Evolutionary conservation across 257 asterid species (phyloP), one percentile per base, ranked within the genome.

Genomic region (Nicotiana attenuata): DNA sequence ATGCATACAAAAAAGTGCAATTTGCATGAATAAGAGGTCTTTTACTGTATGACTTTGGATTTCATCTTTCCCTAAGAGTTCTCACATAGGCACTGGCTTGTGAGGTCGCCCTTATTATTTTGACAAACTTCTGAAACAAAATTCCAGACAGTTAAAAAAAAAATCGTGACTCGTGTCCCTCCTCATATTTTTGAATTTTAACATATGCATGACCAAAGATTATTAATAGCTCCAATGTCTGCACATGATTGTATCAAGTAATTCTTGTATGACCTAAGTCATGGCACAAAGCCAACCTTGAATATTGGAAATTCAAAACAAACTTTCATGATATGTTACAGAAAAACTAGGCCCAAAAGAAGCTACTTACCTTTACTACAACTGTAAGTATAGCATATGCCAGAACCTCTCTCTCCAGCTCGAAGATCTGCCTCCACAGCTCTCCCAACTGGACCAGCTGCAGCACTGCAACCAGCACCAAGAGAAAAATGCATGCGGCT

Each of bases 391-490:
- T 96, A 96, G 88, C 99, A 96, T 92, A 96, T 90, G 90, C 99
- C 99, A 65, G 98, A 94, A 81, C 99, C 99, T 86, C 87, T 94
- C 47, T 96, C 99, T 80, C 98, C 99, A 83, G 98, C 99, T 87
- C 98, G 91, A 83, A 96, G 20, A 89, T 96, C 99, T 73, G 98
- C 99, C 91, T 96, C 99, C 33, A 93, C 86, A 68, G 92, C 99
- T 86, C 99, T 96, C 81, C 99, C 99, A 81, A 94, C 26, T 57
- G 99, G 98, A 80, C 99, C 99, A 50, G 98, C 99, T 67, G 98
- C 98, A 87, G 97, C 99, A 90, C 99, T 96, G 87, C 98, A 94
- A 80, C 99, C 99, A 24, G 99, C 99, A 77, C 99, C 99, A 77
- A 96, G 95, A 88, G 99, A 94, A 88, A 94, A 94, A 85, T 96